Conservation (phyloP, 2,329 filamentous ascomycete genomes). For the Penicillium hesseltinei region DNA sequence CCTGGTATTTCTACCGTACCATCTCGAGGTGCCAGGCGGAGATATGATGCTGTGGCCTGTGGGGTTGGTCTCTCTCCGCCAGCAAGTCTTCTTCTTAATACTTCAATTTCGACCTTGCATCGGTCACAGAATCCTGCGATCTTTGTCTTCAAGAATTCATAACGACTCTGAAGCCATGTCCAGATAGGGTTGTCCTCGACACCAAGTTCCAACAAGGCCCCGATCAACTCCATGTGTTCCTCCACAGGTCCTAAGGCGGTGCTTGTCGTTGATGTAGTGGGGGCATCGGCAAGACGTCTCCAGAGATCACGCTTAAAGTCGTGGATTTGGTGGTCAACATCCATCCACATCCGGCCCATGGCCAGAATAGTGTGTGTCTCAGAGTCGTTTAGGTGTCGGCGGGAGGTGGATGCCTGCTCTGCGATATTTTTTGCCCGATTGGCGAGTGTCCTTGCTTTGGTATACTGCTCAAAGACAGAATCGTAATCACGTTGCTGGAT, state of each 20-base stretch:
- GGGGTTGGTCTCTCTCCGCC: conserved; percentile 68
- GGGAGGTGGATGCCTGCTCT: conserved; percentile 51
- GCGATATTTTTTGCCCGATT: conserved; percentile 73
- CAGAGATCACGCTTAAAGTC: conserved; percentile 86
- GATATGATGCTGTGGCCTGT: conserved; percentile 68
- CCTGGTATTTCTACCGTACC: conserved; percentile 59
- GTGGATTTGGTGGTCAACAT: conserved; percentile 84
- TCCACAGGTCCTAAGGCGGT: conserved; percentile 59
- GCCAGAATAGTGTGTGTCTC: conserved; percentile 84
- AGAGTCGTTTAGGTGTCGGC: conserved; percentile 65
- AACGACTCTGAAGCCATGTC: conserved; percentile 89
- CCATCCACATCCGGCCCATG: conserved; percentile 90
- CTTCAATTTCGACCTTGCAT: conserved; percentile 88
- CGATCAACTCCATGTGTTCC: conserved; percentile 90
- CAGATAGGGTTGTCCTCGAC: conserved; percentile 96
- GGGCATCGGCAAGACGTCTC: conserved; percentile 71
- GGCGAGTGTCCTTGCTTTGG: conserved; percentile 74
- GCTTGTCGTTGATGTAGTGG: conserved; percentile 55
- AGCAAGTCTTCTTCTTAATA: conserved; percentile 77
- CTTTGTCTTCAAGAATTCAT: conserved; percentile 83
- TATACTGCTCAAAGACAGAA: conserved; percentile 80
- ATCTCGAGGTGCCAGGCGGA: conserved; percentile 71
- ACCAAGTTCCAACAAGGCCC: conserved; percentile 84
- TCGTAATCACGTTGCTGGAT: conserved; percentile 93
- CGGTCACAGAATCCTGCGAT: conserved; percentile 78